phyloP scores from a whole-genome alignment of 495 filamentous ascomycete species.

The Lepraria neglecta region DNA sequence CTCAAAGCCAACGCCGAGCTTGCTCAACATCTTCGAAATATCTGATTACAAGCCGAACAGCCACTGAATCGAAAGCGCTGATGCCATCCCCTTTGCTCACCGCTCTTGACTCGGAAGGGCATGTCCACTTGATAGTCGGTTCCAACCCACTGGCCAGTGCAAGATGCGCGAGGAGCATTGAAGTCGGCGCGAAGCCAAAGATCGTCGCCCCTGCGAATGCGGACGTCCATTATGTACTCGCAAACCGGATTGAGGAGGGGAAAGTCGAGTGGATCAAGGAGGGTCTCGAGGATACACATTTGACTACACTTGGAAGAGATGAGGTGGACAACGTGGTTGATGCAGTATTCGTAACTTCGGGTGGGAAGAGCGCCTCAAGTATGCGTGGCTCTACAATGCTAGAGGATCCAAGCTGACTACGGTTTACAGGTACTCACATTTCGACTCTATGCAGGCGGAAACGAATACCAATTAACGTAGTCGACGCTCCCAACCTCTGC shows the following conservation, averaged over 20 bases:
- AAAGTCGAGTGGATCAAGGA: slow-evolving; percentile 65
- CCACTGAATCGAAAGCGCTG: background rate
- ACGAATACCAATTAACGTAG: slow-evolving; percentile 87
- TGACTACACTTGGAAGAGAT: slow-evolving; percentile 67
- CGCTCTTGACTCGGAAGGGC: slow-evolving; percentile 64
- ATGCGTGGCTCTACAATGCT: background rate
- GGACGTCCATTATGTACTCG: slow-evolving; percentile 63
- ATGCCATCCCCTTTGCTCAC: slow-evolving; percentile 57
- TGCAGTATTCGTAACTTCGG: slow-evolving; percentile 79
- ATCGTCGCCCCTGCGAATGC: slow-evolving; percentile 66
- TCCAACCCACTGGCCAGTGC: slow-evolving; percentile 79
- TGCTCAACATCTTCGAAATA: slow-evolving; percentile 11
- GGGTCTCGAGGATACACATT: slow-evolving; percentile 64
- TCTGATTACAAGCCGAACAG: background rate
- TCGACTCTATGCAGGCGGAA: slow-evolving; percentile 68
- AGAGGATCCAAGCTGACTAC: background rate
- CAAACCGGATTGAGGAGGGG: slow-evolving; percentile 64
- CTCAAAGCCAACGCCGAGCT: background rate
- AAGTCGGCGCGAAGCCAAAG: slow-evolving; percentile 79
- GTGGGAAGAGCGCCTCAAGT: slow-evolving; percentile 47
- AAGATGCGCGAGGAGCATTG: slow-evolving; percentile 70
- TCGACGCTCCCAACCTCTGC: slow-evolving; percentile 81
- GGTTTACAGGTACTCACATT: slow-evolving; percentile 55
- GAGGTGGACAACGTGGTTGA: slow-evolving; percentile 79
- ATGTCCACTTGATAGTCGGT: slow-evolving; percentile 82